These are phyloP conservation scores for Hanseniaspora jakobsenii DNA, from an alignment of 805 yeast species.

Conservation along the genomic window DNA sequence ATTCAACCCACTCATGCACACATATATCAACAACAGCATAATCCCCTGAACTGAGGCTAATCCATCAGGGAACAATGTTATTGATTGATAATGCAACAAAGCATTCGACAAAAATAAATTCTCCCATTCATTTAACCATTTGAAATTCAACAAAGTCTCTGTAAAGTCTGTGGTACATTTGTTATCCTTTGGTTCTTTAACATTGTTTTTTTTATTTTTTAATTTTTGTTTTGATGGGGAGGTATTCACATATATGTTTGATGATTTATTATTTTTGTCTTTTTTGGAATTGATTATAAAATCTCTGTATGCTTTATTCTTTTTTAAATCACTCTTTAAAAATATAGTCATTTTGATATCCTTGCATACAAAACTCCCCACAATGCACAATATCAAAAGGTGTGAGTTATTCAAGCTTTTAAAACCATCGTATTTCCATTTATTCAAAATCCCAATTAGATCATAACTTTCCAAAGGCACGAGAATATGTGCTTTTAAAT, in stretches of 20 bases:
- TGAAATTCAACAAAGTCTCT: conserved; percentile 1
- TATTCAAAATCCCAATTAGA: conserved; percentile 11
- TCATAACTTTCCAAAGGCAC: conserved; percentile 13
- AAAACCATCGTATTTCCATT: conserved; percentile 14
- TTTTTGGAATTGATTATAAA: too few species aligned
- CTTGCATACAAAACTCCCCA: conserved; percentile 7
- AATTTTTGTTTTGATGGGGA: too few species aligned
- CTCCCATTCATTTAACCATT: conserved; percentile 15
- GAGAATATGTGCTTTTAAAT: not conserved
- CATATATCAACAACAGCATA: conserved; percentile 12
- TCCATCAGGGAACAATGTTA: conserved; percentile 17
- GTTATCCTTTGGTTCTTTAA: too few species aligned
- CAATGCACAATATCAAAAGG: conserved; percentile 5
- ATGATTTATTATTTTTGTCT: too few species aligned
- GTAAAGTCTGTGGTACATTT: too few species aligned
- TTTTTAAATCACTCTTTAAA: not conserved
- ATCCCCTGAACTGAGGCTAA: conserved; percentile 18
- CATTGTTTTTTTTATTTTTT: too few species aligned
- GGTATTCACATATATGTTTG: too few species aligned
- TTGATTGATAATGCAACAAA: conserved; percentile 16
- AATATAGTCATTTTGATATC: not conserved
- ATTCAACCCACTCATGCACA: conserved; percentile 14
- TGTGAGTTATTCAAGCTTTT: conserved; percentile 13
- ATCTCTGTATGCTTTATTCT: too few species aligned
- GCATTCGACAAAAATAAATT: conserved; percentile 17